A percentile compares a stretch with the other conserved stretches of the same genome.
Conservation (phyloP, 2,329 filamentous ascomycete species). For the Fusarium miscanthi region DNA sequence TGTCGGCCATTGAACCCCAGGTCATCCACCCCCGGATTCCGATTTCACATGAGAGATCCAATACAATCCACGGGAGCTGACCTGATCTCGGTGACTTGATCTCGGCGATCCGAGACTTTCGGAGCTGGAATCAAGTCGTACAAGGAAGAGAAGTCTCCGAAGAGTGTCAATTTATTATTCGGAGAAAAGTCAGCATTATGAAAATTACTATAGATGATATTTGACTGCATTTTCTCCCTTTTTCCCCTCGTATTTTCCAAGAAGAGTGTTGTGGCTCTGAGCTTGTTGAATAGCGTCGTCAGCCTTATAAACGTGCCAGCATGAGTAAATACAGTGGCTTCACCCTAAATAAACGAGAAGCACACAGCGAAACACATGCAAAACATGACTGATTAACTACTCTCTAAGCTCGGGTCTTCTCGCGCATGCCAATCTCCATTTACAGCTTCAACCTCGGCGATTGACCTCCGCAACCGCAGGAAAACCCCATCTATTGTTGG, state of each 20-base stretch:
- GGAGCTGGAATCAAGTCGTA: conserved; percentile 13
- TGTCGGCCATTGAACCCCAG: conserved; percentile 24
- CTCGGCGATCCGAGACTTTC: conserved; percentile 28
- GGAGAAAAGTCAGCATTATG: conserved; percentile 1
- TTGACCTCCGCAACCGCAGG: conserved; percentile 25
- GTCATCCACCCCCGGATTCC: conserved; percentile 34
- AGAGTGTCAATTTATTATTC: neutral
- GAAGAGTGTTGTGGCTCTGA: conserved; percentile 2
- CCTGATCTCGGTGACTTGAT: conserved; percentile 24
- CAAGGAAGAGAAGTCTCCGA: conserved; percentile 1
- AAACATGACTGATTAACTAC: conserved; percentile 13
- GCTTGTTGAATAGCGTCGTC: conserved; percentile 19
- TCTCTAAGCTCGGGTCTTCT: conserved; percentile 28
- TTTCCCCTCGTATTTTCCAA: neutral
- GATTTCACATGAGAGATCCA: conserved; percentile 37
- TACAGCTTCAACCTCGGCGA: conserved; percentile 30
- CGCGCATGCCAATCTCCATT: conserved; percentile 22
- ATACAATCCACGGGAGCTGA: conserved; percentile 1
- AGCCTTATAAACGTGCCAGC: conserved; percentile 20
- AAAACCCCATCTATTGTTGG: conserved; percentile 12
- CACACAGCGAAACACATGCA: conserved; percentile 31
- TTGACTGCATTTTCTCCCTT: neutral
- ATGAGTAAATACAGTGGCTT: neutral
- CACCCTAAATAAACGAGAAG: neutral
- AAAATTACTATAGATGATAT: neutral